Conservation (phyloP, 164 flowering plant genomes). For the Brasenia schreberi region DNA sequence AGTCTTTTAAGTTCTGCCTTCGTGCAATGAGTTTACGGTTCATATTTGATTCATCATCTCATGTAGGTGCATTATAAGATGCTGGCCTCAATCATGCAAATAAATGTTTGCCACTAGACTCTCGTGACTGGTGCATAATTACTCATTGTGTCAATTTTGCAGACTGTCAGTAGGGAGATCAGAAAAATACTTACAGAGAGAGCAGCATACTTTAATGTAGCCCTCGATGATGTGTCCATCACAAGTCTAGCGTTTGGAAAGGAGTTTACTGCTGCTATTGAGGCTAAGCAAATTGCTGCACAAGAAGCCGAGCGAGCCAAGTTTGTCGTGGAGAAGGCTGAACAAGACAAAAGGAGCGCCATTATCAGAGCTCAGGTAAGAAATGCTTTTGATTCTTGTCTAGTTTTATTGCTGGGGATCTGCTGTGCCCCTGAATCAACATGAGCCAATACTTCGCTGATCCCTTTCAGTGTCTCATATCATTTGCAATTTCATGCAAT, state of each 20-base stretch:
- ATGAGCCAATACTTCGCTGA: neutral
- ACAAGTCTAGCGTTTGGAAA: constrained; percentile 41
- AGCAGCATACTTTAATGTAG: constrained; percentile 41
- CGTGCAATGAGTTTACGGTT: too few species aligned
- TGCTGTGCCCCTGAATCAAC: neutral
- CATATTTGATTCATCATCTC: too few species aligned
- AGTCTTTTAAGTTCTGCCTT: too few species aligned
- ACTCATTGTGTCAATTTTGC: constrained; percentile 2
- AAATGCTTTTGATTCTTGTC: neutral
- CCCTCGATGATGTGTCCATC: constrained; percentile 57
- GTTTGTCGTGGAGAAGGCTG: constrained; percentile 55
- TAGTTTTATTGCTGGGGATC: too few species aligned
- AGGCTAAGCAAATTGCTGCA: constrained; percentile 54
- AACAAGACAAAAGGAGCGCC: constrained; percentile 55
- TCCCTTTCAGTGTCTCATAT: neutral
- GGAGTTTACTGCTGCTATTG: constrained; percentile 52
- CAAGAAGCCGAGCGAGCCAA: constrained; percentile 57
- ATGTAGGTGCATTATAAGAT: too few species aligned
- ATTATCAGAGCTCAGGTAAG: constrained; percentile 50
- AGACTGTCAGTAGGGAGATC: constrained; percentile 47
- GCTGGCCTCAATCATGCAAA: too few species aligned
- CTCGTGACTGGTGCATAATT: too few species aligned
- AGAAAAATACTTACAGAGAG: constrained; percentile 40
- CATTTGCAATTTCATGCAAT: neutral
- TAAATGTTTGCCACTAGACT: too few species aligned